Evolutionary conservation across 2,329 filamentous ascomycete genomes (phyloP).

Genomic region (Apiospora pterosperma): DNA sequence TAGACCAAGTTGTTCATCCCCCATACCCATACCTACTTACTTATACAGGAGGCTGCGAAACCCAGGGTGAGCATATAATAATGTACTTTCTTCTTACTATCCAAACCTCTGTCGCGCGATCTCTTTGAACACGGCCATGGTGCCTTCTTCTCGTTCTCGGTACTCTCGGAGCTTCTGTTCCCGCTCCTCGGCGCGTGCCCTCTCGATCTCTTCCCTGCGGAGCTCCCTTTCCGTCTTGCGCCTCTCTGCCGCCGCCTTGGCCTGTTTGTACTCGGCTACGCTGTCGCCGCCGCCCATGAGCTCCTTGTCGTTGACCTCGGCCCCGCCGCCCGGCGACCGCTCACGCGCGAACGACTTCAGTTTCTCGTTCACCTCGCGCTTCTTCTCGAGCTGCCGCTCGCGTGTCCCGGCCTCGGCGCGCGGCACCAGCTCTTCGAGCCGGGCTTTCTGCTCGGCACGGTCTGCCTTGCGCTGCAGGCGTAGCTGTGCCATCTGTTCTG

Average conservation of each 20-base stretch:
- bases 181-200: constrained; percentile 74
- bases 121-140: constrained; percentile 75
- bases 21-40: too few relatives aligned
- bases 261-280: constrained; percentile 65
- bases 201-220: constrained; percentile 72
- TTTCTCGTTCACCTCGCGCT: constrained; percentile 65
- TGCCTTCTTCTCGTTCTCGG: constrained; percentile 75
- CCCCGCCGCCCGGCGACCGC: constrained; percentile 53
- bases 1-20: too few relatives aligned
- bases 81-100: constrained; percentile 20
- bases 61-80: neutral
- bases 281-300: constrained; percentile 70
- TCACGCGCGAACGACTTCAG: constrained; percentile 73
- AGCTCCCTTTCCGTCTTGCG: constrained; percentile 84
- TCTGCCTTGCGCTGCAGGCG: constrained; percentile 62
- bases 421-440: constrained; percentile 76
- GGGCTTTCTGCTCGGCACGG: constrained; percentile 63
- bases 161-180: constrained; percentile 71
- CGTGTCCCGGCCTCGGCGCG: constrained; percentile 79
- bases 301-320: constrained; percentile 61
- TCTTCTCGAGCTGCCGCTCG: constrained; percentile 86
- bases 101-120: constrained; percentile 80
- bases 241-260: constrained; percentile 61
- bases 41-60: too few relatives aligned
- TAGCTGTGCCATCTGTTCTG: constrained; percentile 46